Base-by-base conservation (phyloP, 1,139 yeast species). In the Taphrina wiesneri region DNA sequence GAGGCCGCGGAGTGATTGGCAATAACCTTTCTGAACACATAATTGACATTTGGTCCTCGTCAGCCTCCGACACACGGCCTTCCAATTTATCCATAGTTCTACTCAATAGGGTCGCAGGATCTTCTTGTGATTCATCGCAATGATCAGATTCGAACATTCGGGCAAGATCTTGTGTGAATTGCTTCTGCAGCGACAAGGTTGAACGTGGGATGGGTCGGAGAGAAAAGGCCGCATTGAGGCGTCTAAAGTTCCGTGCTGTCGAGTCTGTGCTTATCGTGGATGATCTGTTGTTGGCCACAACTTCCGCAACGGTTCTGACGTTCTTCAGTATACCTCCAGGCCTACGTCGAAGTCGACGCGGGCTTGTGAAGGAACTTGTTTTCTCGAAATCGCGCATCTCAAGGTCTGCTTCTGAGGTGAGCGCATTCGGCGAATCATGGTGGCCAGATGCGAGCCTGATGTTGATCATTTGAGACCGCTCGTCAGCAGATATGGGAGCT, bases 271-370 rank as follows among this genome's bases (percentile, higher is more conserved):
- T 45, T 3, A 23, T 19, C 28, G 11, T 34, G n/a, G 56, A 34
- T 6, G 19, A 13, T 23, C 56, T 52, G 13, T 30, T 52, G n/a
- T 15, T 25, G n/a, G 28, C 30, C 45, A 32, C 30, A 3, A 56
- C 26, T 11, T 56, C 61, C 4, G 28, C 52, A 17, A 56, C 51
- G 13, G 32, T 36, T 3, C n/a, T n/a, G 49, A 34, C 61, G 11
- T 26, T 41, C 61, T 41, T 36, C 5, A 56, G 41, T 1, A 28
- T 32, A 13, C 61, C 61, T 9, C 61, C 61, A 13, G 61, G 61
- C 17, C 19, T 56, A 19, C 61, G 4, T 4, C 47, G 34, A n/a
- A 59, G 64, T 34, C 34, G 62, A 56, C n/a, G 52, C 1, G 43
- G 28, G n/a, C n/a, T 19, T 13, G 11, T 56, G 25, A 9, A 13